A percentile compares a stretch with the other conserved stretches of the same genome.
These are phyloP conservation scores for Allium sativum DNA, from an alignment of 106 monocot species.

Conservation along the genomic window DNA sequence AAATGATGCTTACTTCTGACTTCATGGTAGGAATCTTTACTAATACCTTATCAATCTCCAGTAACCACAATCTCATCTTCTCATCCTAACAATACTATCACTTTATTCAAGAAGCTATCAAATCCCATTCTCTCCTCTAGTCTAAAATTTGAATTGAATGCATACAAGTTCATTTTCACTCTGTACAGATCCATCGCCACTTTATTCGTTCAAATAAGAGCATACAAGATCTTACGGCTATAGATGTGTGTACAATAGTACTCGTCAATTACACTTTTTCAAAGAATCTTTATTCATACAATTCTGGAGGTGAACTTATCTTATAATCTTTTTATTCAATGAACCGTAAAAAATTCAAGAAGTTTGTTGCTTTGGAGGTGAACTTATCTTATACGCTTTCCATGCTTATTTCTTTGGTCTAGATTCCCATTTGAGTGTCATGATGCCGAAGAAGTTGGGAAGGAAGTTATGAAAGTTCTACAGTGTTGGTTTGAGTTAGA, in stretches of 20 bases:
- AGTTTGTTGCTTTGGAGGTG: slow-evolving; percentile 56
- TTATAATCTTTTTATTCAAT: slow-evolving; percentile 68
- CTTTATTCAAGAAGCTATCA: slow-evolving; percentile 10
- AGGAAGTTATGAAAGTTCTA: slow-evolving; percentile 49
- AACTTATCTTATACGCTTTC: slow-evolving; percentile 57
- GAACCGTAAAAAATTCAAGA: slow-evolving; percentile 29
- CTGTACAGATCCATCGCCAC: slow-evolving; percentile 72
- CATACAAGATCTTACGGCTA: slow-evolving; percentile 92
- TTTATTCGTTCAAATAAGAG: slow-evolving; percentile 83
- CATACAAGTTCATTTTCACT: slow-evolving; percentile 59
- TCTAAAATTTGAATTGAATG: too few relatives aligned
- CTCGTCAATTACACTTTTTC: slow-evolving; percentile 93
- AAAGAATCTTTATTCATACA: slow-evolving; percentile 49
- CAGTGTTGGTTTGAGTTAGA: slow-evolving; percentile 69
- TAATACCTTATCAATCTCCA: slow-evolving; percentile 56
- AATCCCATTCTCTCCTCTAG: not conserved
- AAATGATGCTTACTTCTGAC: slow-evolving; percentile 41
- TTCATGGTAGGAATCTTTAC: slow-evolving; percentile 46
- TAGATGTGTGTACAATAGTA: slow-evolving; percentile 86
- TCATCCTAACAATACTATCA: not conserved
- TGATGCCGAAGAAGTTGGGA: slow-evolving; percentile 68
- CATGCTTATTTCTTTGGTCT: slow-evolving; percentile 79
- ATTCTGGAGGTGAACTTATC: slow-evolving; percentile 61
- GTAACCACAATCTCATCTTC: slow-evolving; percentile 13
- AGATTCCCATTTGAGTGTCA: slow-evolving; percentile 85